These are phyloP conservation scores for Trichoderma sp. DNA, from an alignment of 2,329 filamentous ascomycete genomes.

Conservation along the genomic window DNA sequence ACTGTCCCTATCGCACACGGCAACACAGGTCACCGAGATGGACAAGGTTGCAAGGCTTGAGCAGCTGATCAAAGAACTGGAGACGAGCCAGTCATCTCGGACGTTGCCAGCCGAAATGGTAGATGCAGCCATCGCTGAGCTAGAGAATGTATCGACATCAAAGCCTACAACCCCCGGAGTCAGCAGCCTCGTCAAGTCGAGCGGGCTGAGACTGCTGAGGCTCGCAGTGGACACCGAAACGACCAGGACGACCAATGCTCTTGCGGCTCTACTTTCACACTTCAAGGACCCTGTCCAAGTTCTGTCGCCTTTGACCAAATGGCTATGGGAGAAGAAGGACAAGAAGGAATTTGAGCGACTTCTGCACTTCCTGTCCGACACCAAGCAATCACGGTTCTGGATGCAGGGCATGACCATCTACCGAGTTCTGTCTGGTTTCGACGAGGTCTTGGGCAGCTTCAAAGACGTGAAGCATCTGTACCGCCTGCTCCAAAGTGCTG, in stretches of 20 bases:
- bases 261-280: conserved; percentile 33
- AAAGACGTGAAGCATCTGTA: conserved; percentile 36
- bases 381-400: conserved; percentile 26
- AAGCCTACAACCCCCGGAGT: conserved; percentile 28
- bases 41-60: conserved; percentile 28
- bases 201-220: conserved; percentile 36
- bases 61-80: conserved; percentile 26
- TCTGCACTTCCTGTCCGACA: conserved; percentile 29
- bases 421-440: conserved; percentile 28
- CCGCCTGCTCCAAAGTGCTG: conserved; percentile 35
- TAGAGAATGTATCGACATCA: conserved; percentile 31
- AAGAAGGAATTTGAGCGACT: conserved; percentile 24
- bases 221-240: conserved; percentile 30
- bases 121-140: conserved; percentile 28
- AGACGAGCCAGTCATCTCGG: not conserved
- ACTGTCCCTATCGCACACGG: not conserved
- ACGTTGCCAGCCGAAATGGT: conserved; percentile 14
- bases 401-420: conserved; percentile 29
- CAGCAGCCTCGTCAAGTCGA: conserved; percentile 28
- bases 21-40: conserved; percentile 5
- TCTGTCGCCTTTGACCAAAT: conserved; percentile 25
- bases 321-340: conserved; percentile 25
- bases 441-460: conserved; percentile 19
- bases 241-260: conserved; percentile 29
- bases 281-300: conserved; percentile 33